phyloP scores from a whole-genome alignment of 2,329 filamentous ascomycete genomes.

The Kalaharituber pfeilii region DNA sequence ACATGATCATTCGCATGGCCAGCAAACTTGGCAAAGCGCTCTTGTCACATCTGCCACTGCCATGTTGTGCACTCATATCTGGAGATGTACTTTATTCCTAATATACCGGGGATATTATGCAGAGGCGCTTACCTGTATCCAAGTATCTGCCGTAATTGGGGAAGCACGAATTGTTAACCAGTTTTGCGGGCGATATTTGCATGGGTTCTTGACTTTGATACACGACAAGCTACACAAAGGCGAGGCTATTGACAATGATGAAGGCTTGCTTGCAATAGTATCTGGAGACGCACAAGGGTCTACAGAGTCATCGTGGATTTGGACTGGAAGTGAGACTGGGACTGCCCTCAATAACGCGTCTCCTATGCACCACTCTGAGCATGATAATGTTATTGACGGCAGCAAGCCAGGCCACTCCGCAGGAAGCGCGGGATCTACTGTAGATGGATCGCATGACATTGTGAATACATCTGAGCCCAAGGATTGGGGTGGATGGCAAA shows the following conservation, averaged over 20 bases:
- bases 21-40: constrained; percentile 36
- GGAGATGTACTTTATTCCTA: constrained; percentile 68
- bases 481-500: constrained; percentile 22
- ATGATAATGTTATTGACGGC: neutral
- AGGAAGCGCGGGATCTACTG: too few species aligned
- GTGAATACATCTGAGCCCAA: constrained; percentile 12
- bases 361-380: too few species aligned
- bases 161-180: constrained; percentile 53
- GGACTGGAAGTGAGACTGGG: constrained; percentile 23
- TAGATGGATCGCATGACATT: neutral
- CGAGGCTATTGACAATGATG: constrained; percentile 36
- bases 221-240: constrained; percentile 32
- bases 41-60: constrained; percentile 53
- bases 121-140: constrained; percentile 53
- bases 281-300: constrained; percentile 72
- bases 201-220: constrained; percentile 60
- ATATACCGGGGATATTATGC: constrained; percentile 57
- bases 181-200: constrained; percentile 63
- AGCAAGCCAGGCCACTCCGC: too few species aligned
- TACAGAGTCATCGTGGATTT: constrained; percentile 54
- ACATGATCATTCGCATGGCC: constrained; percentile 23
- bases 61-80: constrained; percentile 66
- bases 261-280: constrained; percentile 74
- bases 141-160: constrained; percentile 52
- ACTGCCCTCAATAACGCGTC: constrained; percentile 15